Evolutionary conservation across 345 rosid species (phyloP).

Genomic region (Lenwebbia sp.): DNA sequence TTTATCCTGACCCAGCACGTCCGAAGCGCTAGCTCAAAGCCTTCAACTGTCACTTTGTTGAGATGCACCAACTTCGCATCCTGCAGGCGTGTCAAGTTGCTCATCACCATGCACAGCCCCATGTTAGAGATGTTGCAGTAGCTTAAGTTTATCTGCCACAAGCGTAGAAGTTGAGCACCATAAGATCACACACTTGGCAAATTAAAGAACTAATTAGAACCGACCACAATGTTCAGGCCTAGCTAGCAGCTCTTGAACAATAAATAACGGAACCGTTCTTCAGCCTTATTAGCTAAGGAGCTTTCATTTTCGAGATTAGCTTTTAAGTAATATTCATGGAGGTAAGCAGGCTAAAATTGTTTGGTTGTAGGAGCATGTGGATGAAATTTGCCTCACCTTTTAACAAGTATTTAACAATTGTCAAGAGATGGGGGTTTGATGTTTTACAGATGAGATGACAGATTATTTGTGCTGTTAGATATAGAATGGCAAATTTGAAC

Average conservation of each 20-base stretch:
- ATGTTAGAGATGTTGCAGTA: slow-evolving; percentile 43
- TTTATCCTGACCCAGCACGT: slow-evolving; percentile 56
- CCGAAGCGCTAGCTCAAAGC: slow-evolving; percentile 67
- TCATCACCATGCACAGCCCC: slow-evolving; percentile 64
- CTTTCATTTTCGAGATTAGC: not conserved
- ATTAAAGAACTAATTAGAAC: not conserved
- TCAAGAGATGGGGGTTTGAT: not conserved
- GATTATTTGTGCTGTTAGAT: not conserved
- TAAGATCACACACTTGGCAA: not conserved
- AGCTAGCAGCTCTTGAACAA: not conserved
- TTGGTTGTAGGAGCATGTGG: not conserved
- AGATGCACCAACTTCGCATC: slow-evolving; percentile 81
- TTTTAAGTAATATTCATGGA: not conserved
- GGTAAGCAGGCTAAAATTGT: not conserved
- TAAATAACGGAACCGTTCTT: not conserved
- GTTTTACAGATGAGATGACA: not conserved
- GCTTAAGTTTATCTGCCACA: slow-evolving; percentile 79
- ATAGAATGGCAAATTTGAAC: not conserved
- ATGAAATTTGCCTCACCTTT: not conserved
- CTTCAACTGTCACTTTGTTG: slow-evolving; percentile 53
- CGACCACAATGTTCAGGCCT: not conserved
- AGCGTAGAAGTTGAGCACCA: not conserved
- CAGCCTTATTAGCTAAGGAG: not conserved
- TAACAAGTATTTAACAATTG: not conserved
- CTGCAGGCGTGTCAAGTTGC: slow-evolving; percentile 68